phyloP scores from a whole-genome alignment of 2,329 filamentous ascomycete species.

The Curvularia eragrostidis region DNA sequence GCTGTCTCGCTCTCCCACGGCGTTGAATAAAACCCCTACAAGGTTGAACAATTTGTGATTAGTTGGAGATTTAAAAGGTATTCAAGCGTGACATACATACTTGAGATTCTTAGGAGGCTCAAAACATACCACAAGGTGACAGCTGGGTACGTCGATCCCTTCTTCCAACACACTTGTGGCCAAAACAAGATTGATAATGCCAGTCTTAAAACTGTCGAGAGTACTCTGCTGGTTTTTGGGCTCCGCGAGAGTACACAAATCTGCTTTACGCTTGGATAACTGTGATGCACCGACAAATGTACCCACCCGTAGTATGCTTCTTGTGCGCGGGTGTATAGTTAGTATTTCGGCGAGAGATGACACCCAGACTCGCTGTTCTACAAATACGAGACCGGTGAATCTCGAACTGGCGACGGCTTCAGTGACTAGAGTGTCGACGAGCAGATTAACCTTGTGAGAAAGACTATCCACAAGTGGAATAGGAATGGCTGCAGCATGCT shows the following conservation, averaged over 20 bases:
- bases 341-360: slow-evolving; percentile 52
- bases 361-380: slow-evolving; percentile 55
- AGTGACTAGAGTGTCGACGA: slow-evolving; percentile 47
- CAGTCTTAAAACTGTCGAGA: slow-evolving; percentile 61
- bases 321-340: slow-evolving; percentile 37
- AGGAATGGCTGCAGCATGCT: background rate
- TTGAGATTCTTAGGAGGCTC: slow-evolving; percentile 67
- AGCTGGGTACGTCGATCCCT: slow-evolving; percentile 68
- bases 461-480: slow-evolving; percentile 28
- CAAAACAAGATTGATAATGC: slow-evolving; percentile 64
- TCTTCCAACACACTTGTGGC: slow-evolving; percentile 66
- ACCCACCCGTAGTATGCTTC: slow-evolving; percentile 49
- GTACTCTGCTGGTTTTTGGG: slow-evolving; percentile 58
- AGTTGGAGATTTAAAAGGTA: background rate
- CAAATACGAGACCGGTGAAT: slow-evolving; percentile 56
- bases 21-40: slow-evolving; percentile 66
- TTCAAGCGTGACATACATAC: background rate
- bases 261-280: slow-evolving; percentile 52
- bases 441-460: slow-evolving; percentile 45
- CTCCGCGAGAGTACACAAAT: slow-evolving; percentile 59
- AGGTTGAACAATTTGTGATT: background rate
- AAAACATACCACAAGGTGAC: slow-evolving; percentile 70
- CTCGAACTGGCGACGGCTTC: slow-evolving; percentile 35
- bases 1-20: slow-evolving; percentile 66
- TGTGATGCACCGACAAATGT: slow-evolving; percentile 62